A percentile compares a stretch with the other conserved stretches of the same genome.
Evolutionary conservation across 805 yeast genomes (phyloP).

Genomic region (Yamadazyma endophytica): DNA sequence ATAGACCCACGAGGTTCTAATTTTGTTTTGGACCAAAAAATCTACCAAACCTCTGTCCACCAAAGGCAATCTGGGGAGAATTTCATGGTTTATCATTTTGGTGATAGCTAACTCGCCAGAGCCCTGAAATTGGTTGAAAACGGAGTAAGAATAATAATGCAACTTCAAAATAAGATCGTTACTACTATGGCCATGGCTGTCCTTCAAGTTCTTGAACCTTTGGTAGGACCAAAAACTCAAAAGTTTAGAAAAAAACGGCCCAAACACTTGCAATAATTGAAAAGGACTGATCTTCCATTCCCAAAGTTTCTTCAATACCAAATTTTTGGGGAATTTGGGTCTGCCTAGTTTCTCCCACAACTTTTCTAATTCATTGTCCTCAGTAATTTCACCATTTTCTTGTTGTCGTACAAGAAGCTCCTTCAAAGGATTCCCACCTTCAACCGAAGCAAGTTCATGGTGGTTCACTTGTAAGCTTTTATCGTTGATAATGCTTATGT

Average conservation of each 20-base stretch:
- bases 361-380: slow-evolving; percentile 13
- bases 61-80: slow-evolving; percentile 35
- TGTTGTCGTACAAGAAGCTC: slow-evolving; percentile 21
- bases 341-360: slow-evolving; percentile 32
- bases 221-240: slow-evolving; percentile 40
- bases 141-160: slow-evolving; percentile 37
- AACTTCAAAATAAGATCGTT: slow-evolving; percentile 26
- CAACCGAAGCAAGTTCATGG: slow-evolving; percentile 23
- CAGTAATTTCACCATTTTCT: slow-evolving; percentile 12
- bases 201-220: slow-evolving; percentile 28
- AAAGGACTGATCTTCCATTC: slow-evolving; percentile 35
- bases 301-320: slow-evolving; percentile 31
- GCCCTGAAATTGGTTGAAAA: slow-evolving; percentile 40
- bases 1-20: slow-evolving; percentile 32
- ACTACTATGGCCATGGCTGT: slow-evolving; percentile 8
- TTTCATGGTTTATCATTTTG: slow-evolving; percentile 36
- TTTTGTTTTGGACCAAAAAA: slow-evolving; percentile 17
- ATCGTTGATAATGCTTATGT: slow-evolving; percentile 28
- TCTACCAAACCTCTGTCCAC: slow-evolving; percentile 36
- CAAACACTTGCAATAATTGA: slow-evolving; percentile 32
- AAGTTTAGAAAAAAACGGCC: slow-evolving; percentile 37
- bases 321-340: slow-evolving; percentile 34
- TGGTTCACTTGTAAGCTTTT: slow-evolving; percentile 28
- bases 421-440: slow-evolving; percentile 31
- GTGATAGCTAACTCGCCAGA: slow-evolving; percentile 43